Percentiles rank a stretch among this genome's conserved stretches.
phyloP scores from a whole-genome alignment of 352 stramenopile species.

The Globisporangium rhizosaccharum region DNA sequence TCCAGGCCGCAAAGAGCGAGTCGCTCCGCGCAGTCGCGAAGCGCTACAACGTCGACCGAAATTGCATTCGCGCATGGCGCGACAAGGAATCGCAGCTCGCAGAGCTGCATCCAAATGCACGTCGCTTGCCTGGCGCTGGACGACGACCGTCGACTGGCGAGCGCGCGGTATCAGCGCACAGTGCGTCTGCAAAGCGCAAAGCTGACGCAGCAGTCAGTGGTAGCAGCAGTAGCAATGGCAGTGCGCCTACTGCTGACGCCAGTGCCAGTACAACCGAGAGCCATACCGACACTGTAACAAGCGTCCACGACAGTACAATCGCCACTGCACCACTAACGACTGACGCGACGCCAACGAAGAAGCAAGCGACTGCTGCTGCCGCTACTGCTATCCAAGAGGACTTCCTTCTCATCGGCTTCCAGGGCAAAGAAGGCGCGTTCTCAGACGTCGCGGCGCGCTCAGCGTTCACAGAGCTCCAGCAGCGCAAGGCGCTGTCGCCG shows the following conservation, averaged over 20 bases:
- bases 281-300: too few species aligned
- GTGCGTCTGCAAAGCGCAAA: slow-evolving; percentile 15
- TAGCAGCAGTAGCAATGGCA: slow-evolving; percentile 5
- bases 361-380: neutral
- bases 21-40: slow-evolving; percentile 50
- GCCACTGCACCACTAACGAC: too few species aligned
- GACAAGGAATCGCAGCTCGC: slow-evolving; percentile 58
- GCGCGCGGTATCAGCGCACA: neutral
- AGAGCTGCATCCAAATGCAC: slow-evolving; percentile 45
- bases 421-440: slow-evolving; percentile 69
- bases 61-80: slow-evolving; percentile 63
- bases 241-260: too few species aligned
- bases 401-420: slow-evolving; percentile 61
- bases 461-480: slow-evolving; percentile 56
- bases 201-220: slow-evolving; percentile 1
- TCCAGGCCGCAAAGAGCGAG: slow-evolving; percentile 44
- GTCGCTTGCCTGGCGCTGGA: slow-evolving; percentile 49
- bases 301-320: too few species aligned
- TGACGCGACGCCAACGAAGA: too few species aligned
- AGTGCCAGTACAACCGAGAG: too few species aligned
- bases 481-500: slow-evolving; percentile 31
- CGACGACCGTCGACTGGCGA: slow-evolving; percentile 20
- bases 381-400: slow-evolving; percentile 20
- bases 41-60: slow-evolving; percentile 67
- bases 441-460: slow-evolving; percentile 53